Base-by-base conservation (phyloP, 1,284 basidiomycete genomes). In the Naganishia sp. region DNA sequence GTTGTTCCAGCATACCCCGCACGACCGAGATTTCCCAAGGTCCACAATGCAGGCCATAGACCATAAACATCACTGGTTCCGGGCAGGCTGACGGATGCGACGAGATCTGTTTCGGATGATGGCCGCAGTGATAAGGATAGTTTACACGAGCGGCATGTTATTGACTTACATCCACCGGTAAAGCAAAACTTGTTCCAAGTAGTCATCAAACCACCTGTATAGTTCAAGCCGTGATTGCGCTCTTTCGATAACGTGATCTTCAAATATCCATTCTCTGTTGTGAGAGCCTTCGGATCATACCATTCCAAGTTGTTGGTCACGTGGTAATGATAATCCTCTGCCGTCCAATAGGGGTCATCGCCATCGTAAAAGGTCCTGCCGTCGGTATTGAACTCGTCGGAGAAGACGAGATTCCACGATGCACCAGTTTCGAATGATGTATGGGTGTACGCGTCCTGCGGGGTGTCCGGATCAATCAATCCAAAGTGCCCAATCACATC, bases 101-200 rank as follows among this genome's bases (percentile, higher is more conserved):
- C 65, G 36, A 69, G 54, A 28, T 66, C 64, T 61, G 48, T 25
- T n/a, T 21, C n/a, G 21, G 13, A 23, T 21, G 9, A 49, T 18
- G 7, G 25, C 45, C 21, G 18, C 42, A 7, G 21, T 11, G 11
- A 43, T 31, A 4, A 33, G 9, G n/a, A 57, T 42, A 33, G 9
- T 11, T 54, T 42, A 31, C 31, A 23, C 10, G 31, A 13, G 6
- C 43, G 63, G 23, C 21, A 18, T 97, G 83, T 75, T 23, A 18
- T 48, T 3, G 11, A 52, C 59, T 61, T 42, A 61, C 59, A 61
- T 18, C 77, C 94, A 0, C 90, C 92, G 3, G 89, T 95, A 79
- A 95, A 97, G 80, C 94, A 96, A 69, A 97, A 80, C 77, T 93
- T 90, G 80, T 94, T 95, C 93, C 93, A 95, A 49, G 77, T 79